phyloP scores from a whole-genome alignment of 2,329 filamentous ascomycete genomes.

The Tolypocladium sp. region DNA sequence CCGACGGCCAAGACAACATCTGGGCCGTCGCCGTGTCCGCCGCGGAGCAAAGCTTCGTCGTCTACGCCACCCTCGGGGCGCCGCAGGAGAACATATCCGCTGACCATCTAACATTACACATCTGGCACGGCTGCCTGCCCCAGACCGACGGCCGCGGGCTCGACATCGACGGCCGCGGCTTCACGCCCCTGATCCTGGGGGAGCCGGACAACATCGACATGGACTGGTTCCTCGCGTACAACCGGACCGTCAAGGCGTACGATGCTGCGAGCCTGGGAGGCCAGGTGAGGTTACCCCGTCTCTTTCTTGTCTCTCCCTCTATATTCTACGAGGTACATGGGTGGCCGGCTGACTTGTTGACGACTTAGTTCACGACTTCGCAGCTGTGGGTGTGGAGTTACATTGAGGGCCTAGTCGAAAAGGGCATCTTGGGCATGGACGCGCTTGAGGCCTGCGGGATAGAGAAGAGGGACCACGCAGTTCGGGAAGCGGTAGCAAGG shows the following conservation, averaged over 20 bases:
- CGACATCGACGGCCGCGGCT: not conserved
- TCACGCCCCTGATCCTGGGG: not conserved
- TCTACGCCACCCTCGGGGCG: not conserved
- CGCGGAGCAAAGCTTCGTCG: not conserved
- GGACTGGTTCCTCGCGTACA: not conserved
- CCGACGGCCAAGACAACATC: not conserved
- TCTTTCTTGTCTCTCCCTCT: not conserved
- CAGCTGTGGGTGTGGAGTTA: not conserved
- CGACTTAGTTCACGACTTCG: not conserved
- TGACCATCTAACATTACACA: not conserved
- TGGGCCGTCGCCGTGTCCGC: not conserved
- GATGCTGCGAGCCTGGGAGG: not conserved
- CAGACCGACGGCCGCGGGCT: not conserved
- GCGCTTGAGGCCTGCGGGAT: not conserved
- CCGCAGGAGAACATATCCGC: not conserved
- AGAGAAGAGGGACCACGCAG: not conserved
- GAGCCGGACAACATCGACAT: not conserved
- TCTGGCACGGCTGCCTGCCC: not conserved
- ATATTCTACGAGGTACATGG: not conserved
- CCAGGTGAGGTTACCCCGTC: not conserved
- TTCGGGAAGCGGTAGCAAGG: not conserved
- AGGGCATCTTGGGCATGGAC: not conserved
- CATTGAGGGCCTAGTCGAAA: not conserved
- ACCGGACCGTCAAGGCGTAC: not conserved
- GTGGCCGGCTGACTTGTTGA: not conserved